Percentiles rank a stretch among this genome's conserved stretches.
Conservation (phyloP, 352 stramenopile species). For the Phytopythium oedochilum region DNA sequence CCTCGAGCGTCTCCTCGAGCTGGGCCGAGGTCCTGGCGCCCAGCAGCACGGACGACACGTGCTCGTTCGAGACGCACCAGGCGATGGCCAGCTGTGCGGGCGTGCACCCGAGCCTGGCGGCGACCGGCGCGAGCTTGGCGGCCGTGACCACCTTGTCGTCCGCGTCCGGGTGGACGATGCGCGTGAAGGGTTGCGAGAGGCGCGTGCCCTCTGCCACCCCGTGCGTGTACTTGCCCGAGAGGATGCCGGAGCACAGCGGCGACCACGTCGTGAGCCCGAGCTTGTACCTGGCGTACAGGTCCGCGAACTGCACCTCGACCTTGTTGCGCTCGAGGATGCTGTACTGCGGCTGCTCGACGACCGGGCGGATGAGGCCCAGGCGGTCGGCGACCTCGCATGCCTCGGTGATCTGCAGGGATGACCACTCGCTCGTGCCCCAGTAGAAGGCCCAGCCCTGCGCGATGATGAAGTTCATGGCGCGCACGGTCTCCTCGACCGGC, state of each 20-base stretch:
- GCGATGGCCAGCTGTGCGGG: slow-evolving; percentile 41
- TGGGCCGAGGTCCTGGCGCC: slow-evolving; percentile 38
- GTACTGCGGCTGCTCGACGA: slow-evolving; percentile 58
- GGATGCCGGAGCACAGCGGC: slow-evolving; percentile 28
- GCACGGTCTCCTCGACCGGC: slow-evolving; percentile 50
- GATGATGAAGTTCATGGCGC: slow-evolving; percentile 63
- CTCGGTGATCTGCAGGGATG: slow-evolving; percentile 38
- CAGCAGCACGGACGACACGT: slow-evolving; percentile 44
- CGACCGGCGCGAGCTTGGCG: slow-evolving; percentile 16
- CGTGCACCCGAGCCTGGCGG: slow-evolving; percentile 29
- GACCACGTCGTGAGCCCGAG: slow-evolving; percentile 19
- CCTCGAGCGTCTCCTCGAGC: slow-evolving; percentile 52
- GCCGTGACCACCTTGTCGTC: slow-evolving; percentile 16
- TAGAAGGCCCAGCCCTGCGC: slow-evolving; percentile 29
- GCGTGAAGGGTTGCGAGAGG: slow-evolving; percentile 10
- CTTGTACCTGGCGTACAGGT: slow-evolving; percentile 26
- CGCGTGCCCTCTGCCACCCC: slow-evolving; percentile 22
- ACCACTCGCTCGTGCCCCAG: slow-evolving; percentile 58
- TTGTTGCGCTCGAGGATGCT: slow-evolving; percentile 40
- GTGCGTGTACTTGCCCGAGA: slow-evolving; percentile 59
- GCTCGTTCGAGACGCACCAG: slow-evolving; percentile 39
- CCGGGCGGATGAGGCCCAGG: slow-evolving; percentile 23
- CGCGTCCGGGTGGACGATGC: background rate
- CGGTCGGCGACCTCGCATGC: slow-evolving; percentile 36
- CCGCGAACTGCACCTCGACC: slow-evolving; percentile 12